Base-by-base conservation (phyloP, 257 asterid genomes). In the Plectranthus barbatus region DNA sequence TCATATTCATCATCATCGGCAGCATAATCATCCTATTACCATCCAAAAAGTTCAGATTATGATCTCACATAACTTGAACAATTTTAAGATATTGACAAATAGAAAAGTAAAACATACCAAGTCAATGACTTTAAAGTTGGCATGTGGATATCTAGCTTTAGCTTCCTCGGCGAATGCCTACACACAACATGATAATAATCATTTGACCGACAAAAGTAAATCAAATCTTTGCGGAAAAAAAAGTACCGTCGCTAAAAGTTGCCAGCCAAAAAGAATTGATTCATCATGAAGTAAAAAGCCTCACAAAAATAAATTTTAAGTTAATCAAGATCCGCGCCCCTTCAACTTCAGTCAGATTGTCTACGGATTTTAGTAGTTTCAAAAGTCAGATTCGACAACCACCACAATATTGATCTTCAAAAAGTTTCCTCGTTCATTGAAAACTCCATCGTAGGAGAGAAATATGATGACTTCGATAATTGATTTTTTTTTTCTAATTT, bases 91-190 rank as follows among this genome's bases (percentile, higher is more conserved):
- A 5, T 65, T 40, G 15, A 24, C 49, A 23, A 17, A 12, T 10
- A 42, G 41, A 49, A 41, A 57, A 23, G 15, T 12, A 15, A 37
- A 11, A 60, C 49, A 58, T 77, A 93, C 99, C 90, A 90, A 62
- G 69, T 93, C 99, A 73, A 83, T 40, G 9, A 90, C 92, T 77
- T 78, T 93, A 70, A 93, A 81, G 2, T 52, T 78, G 11, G 87
- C 95, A 79, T 85, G 85, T 37, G 76, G 90, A 67, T 93, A 93
- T 67, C 99, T 76, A 37, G 92, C 95, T 77, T 87, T 93, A 58
- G 89, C 97, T 80, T 93, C 99, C 80, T 93, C 99, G 10, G 84
- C 95, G 57, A 93, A 87, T 45, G 99, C 96, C 98, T 91, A 61
- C 41, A 52, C 21, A 75, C 64, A 63, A 70, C 51, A 68, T 61